Evolutionary conservation across 106 monocot genomes (phyloP).

Genomic region (Platanthera guangdongensis): DNA sequence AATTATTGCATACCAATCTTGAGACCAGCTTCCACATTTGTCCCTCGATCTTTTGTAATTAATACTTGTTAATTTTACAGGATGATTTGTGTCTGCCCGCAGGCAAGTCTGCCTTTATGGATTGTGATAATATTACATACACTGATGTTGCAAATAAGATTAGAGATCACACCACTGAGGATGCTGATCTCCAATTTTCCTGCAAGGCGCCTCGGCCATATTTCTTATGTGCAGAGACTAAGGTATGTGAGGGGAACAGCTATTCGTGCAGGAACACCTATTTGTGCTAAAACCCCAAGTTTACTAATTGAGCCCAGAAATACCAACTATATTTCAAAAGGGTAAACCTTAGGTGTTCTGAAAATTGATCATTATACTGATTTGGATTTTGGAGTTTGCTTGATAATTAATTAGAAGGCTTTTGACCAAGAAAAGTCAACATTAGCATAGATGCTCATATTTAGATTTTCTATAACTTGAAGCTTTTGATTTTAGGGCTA

Average conservation of each 20-base stretch:
- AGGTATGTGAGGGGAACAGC: slow-evolving; percentile 14
- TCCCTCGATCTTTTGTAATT: neutral
- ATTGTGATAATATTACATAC: slow-evolving; percentile 4
- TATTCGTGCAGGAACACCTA: neutral
- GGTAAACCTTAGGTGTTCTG: neutral
- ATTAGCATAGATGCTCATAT: too few species aligned
- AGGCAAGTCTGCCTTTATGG: slow-evolving; percentile 30
- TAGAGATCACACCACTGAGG: slow-evolving; percentile 22
- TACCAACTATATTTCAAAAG: neutral
- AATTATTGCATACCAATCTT: neutral
- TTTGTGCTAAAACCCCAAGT: neutral
- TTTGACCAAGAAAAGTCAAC: neutral
- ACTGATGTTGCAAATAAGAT: slow-evolving; percentile 13
- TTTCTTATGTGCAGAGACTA: slow-evolving; percentile 26
- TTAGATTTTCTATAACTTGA: neutral
- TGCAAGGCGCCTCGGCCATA: slow-evolving; percentile 36
- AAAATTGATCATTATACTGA: too few species aligned
- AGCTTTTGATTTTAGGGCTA: neutral
- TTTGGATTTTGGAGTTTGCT: neutral
- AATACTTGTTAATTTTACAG: slow-evolving; percentile 19
- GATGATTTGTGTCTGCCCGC: slow-evolving; percentile 56
- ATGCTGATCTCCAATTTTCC: slow-evolving; percentile 26
- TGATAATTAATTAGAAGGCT: neutral
- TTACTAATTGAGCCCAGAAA: neutral
- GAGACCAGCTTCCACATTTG: neutral